Evolutionary conservation across 2,329 filamentous ascomycete genomes (phyloP).

Genomic region (Ophiognomonia clavigignenti-juglandacearum): DNA sequence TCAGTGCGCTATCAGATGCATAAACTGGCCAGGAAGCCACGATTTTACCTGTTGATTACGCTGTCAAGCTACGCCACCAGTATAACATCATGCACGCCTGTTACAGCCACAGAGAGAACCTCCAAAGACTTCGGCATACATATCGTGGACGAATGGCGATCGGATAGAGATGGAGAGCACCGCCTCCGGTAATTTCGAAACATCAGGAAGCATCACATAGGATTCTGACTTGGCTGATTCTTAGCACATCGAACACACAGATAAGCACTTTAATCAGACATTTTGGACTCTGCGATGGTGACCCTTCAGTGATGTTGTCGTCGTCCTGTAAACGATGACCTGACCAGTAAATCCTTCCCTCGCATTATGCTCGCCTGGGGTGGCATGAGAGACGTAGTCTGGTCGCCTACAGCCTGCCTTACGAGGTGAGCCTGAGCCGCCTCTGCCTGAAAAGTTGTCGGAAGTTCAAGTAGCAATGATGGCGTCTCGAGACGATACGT

Average conservation of each 20-base stretch:
- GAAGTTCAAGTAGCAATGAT: too few relatives aligned
- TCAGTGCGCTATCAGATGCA: not conserved
- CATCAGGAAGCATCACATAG: not conserved
- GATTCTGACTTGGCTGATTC: not conserved
- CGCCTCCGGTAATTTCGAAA: not conserved
- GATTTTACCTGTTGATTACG: not conserved
- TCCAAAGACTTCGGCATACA: too few relatives aligned
- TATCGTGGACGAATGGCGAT: not conserved
- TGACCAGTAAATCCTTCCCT: too few relatives aligned
- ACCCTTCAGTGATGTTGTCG: not conserved
- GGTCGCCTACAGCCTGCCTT: too few relatives aligned
- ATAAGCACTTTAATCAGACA: not conserved
- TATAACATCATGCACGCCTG: not conserved
- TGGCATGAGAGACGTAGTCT: too few relatives aligned
- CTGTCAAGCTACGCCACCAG: not conserved
- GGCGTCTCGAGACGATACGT: too few relatives aligned
- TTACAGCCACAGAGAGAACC: too few relatives aligned
- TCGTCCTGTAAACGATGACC: too few relatives aligned
- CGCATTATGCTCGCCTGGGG: too few relatives aligned
- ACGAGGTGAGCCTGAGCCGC: too few relatives aligned
- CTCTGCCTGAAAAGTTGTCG: too few relatives aligned
- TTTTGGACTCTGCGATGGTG: not conserved
- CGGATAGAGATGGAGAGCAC: not conserved
- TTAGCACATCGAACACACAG: not conserved
- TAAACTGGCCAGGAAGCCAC: too few relatives aligned